Base-by-base conservation (phyloP, 2,329 filamentous ascomycete genomes). In the Endoconidiophora polonica region DNA sequence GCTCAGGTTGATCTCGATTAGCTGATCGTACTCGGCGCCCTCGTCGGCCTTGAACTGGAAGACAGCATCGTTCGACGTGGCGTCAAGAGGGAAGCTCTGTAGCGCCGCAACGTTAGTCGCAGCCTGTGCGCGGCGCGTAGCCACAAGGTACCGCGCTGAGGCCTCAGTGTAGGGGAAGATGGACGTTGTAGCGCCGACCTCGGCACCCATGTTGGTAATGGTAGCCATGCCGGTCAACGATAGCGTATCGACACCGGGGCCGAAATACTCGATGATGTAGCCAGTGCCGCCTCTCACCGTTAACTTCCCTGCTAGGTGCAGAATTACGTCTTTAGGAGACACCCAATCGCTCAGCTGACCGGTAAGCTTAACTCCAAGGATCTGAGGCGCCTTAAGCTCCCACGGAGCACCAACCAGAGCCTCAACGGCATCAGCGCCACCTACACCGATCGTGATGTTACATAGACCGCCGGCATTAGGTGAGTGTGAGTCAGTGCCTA, bases 401-500 rank as follows among this genome's bases (percentile, higher is more conserved):
- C 91, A 98, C 0, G 91, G 91, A 6, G 88, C 87, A 61, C 94
- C 88, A 2, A 95, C 91, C 39, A 98, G 76, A 5, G 90, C 91
- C 67, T 98, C 91, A 2, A 98, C 91, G 22, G 91, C 91, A 67
- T 98, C 91, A 22, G 91, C 91, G 60, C 91, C 91, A 61, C 91
- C 91, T 33, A 98, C 91, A 64, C 91, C 91, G 62, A 98, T 96
- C 6, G 91, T 91, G 59, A 95, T 86, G 3, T 86, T 88, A 57
- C 84, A 87, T 49, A 96, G 71, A 53, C 91, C 91, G 58, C 91
- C 91, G n/a, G 86, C 91, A 62, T 96, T 98, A 41, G 91, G 91
- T 43, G 87, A 95, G 66, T 98, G 91, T 60, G 86, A 94, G 66
- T 98, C 91, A 26, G 91, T 98, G 50, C 91, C 91, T 39, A 98